Percentiles rank a stretch among this genome's conserved stretches.
These are phyloP conservation scores for Trametes pubescens DNA, from an alignment of 1,284 basidiomycete species.

Conservation along the genomic window DNA sequence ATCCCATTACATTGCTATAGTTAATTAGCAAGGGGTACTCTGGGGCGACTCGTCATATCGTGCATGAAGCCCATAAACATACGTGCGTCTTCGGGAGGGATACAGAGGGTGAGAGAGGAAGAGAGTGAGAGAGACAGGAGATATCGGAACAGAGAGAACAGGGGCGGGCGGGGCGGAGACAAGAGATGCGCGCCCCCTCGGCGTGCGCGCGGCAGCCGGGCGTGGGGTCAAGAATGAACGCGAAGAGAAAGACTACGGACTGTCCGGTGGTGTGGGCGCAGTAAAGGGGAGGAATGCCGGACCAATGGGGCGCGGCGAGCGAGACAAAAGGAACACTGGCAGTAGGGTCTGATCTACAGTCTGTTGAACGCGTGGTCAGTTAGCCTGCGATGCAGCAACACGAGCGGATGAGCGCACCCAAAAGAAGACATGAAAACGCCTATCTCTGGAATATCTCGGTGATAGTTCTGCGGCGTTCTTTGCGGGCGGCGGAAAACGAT, in stretches of 20 bases:
- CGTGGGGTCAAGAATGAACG: slow-evolving; percentile 28
- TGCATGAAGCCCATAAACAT: slow-evolving; percentile 42
- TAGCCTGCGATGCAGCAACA: neutral
- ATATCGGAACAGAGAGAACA: neutral
- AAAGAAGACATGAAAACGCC: slow-evolving; percentile 20
- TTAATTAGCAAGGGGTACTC: slow-evolving; percentile 39
- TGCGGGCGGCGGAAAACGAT: slow-evolving; percentile 45
- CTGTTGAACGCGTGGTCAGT: slow-evolving; percentile 13
- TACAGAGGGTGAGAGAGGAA: slow-evolving; percentile 29
- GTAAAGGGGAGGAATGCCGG: slow-evolving; percentile 5
- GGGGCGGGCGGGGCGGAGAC: too few relatives aligned
- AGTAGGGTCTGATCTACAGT: slow-evolving; percentile 25
- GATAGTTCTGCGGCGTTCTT: slow-evolving; percentile 56
- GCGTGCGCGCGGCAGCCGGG: slow-evolving; percentile 17
- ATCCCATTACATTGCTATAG: slow-evolving; percentile 42
- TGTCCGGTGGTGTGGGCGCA: slow-evolving; percentile 26
- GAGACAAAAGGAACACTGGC: neutral
- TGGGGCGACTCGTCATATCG: slow-evolving; percentile 40
- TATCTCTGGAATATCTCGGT: slow-evolving; percentile 54
- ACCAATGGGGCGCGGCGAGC: neutral
- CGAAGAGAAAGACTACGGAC: slow-evolving; percentile 27
- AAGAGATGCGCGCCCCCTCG: slow-evolving; percentile 9
- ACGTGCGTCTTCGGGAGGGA: slow-evolving; percentile 33
- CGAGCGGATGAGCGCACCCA: slow-evolving; percentile 12
- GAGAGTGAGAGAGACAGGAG: slow-evolving; percentile 8